Percentiles rank a stretch among this genome's conserved stretches.
These are phyloP conservation scores for Jatropha podagrica DNA, from an alignment of 441 rosid genomes.

Conservation along the genomic window DNA sequence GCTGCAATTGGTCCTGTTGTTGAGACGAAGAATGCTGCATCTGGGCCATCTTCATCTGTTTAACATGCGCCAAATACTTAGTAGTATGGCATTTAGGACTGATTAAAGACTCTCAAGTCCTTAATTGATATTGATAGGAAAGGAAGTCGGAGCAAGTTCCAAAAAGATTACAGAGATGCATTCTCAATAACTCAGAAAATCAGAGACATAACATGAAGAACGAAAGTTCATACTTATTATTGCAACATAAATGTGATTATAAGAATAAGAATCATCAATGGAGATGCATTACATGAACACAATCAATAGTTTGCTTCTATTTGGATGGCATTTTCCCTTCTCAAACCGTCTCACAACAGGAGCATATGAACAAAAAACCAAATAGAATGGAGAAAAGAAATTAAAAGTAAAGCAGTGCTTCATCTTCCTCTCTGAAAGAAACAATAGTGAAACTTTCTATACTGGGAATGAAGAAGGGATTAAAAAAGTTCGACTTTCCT, in stretches of 20 bases:
- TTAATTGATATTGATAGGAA: constrained; percentile 3
- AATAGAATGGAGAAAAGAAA: background rate
- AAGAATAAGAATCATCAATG: background rate
- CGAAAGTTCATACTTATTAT: background rate
- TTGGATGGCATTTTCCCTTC: background rate
- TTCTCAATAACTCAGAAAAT: background rate
- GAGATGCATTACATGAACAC: background rate
- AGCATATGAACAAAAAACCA: background rate
- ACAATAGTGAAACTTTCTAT: background rate
- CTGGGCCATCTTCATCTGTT: constrained; percentile 58
- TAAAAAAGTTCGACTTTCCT: background rate
- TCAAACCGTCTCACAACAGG: too few species aligned
- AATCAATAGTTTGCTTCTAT: background rate
- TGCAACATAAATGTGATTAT: background rate
- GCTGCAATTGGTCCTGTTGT: constrained; percentile 52
- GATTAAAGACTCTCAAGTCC: constrained; percentile 3
- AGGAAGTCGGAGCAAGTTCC: background rate
- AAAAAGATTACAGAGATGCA: background rate
- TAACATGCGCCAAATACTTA: constrained; percentile 20
- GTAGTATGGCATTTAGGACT: constrained; percentile 14
- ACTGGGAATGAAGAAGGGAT: background rate
- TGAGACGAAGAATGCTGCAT: constrained; percentile 61
- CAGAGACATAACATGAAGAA: background rate
- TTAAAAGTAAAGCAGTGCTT: background rate
- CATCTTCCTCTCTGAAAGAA: background rate